Evolutionary conservation across 2,329 filamentous ascomycete genomes (phyloP).

Genomic region (Verticillium longisporum): DNA sequence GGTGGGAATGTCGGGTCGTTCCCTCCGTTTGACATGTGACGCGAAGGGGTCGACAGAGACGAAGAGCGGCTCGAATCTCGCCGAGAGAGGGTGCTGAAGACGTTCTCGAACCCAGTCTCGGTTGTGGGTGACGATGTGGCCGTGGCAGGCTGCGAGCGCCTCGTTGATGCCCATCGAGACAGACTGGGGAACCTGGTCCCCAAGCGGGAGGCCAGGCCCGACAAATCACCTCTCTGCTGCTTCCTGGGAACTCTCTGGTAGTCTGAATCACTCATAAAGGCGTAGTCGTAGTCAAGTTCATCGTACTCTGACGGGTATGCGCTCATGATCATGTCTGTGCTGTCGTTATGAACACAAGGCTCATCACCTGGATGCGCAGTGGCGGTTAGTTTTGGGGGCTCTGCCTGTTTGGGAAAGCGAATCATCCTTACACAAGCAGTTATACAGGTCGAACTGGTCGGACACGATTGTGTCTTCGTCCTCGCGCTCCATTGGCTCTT

Average conservation of each 20-base stretch:
- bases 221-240: conserved; percentile 48
- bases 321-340: conserved; percentile 31
- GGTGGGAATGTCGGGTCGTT: conserved; percentile 50
- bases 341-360: conserved; percentile 50
- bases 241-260: conserved; percentile 40
- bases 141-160: conserved; percentile 28
- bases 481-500: conserved; percentile 70
- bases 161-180: conserved; percentile 41
- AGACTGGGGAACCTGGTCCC: conserved; percentile 53
- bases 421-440: conserved; percentile 65
- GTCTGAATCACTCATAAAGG: conserved; percentile 60
- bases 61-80: conserved; percentile 71
- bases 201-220: conserved; percentile 58
- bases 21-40: conserved; percentile 33
- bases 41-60: conserved; percentile 60
- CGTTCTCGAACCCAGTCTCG: conserved; percentile 75
- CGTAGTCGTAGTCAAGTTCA: conserved; percentile 55
- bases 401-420: neutral
- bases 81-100: conserved; percentile 51
- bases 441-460: conserved; percentile 43
- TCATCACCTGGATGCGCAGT: conserved; percentile 44
- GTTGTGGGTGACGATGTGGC: conserved; percentile 55
- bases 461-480: conserved; percentile 45
- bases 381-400: conserved; percentile 10
- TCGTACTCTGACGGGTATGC: conserved; percentile 36